Base-by-base conservation (phyloP, 2,329 filamentous ascomycete species). In the Curvularia eragrostidis region DNA sequence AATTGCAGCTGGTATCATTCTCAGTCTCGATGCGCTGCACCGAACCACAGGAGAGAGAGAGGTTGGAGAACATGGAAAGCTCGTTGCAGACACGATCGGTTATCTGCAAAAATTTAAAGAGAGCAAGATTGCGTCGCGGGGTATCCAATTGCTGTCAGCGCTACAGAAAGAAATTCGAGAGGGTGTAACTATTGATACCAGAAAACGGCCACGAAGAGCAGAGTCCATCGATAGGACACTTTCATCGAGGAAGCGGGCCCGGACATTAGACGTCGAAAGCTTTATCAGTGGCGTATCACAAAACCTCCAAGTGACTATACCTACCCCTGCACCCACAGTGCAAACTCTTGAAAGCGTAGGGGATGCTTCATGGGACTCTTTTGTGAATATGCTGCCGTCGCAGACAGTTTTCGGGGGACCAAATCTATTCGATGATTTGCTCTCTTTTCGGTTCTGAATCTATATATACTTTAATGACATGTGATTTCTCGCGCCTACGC, bases 1-100 rank as follows among this genome's bases (percentile, higher is more conserved):
- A n/a, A 75, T 79, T 1, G 75, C 77, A 18, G 77, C 77, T 3
- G 63, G 73, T 42, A 78, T 79, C 7, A 76, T 78, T 2, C 59
- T 79, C 13, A 72, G 73, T 21, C 65, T 79, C n/a, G 77, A 79
- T 48, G 66, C 74, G 4, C 73, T 76, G 44, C 75, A 78, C 55
- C 73, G 74, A 15, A 48, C 28, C 2, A 34, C 52, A 15, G 41
- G 48, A 5, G 56, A 63, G 19, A 49, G 49, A 1, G 61, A 67
- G n/a, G 53, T 56, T n/a, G 48, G 46, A 5, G 49, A 63, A 9
- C 54, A 66, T 19, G 32, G 5, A 6, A 23, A 41, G 18, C 41
- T 66, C 15, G 58, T 66, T 19, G 26, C 26, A 12, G 61, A 56
- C 6, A 44, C 62, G 15, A 58, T 63, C 18, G 10, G 12, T 1